Conservation (phyloP, 805 yeast genomes). For the Groenewaldozyma tartarivorans region DNA sequence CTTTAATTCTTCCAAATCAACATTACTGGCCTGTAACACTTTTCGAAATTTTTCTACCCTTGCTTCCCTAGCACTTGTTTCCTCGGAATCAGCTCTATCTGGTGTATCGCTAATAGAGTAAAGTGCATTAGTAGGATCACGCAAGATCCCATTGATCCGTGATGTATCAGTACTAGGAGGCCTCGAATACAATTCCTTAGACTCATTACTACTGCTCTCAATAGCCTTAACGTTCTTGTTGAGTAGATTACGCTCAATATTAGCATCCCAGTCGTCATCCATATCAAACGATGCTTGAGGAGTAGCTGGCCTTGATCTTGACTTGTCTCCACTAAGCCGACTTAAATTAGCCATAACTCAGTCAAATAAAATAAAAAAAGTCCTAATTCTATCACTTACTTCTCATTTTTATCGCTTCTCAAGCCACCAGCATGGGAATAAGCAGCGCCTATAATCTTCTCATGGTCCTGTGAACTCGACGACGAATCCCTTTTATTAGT, state of each 20-base stretch:
- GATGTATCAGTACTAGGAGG: not conserved
- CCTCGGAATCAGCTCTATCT: conserved; percentile 36
- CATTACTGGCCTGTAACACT: conserved; percentile 42
- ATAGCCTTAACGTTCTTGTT: conserved; percentile 15
- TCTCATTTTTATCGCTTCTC: conserved; percentile 13
- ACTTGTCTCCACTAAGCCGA: not conserved
- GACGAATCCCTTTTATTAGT: not conserved
- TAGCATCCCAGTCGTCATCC: conserved; percentile 93
- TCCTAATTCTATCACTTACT: too few relatives aligned
- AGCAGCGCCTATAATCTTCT: conserved; percentile 44
- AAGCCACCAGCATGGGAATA: conserved; percentile 42
- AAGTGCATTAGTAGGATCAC: conserved; percentile 23
- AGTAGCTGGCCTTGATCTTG: conserved; percentile 14
- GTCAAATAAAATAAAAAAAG: conserved; percentile 68
- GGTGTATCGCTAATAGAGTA: conserved; percentile 22
- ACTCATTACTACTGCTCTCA: conserved; percentile 5
- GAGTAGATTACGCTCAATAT: conserved; percentile 33
- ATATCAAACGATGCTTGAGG: conserved; percentile 45
- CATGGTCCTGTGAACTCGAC: conserved; percentile 22
- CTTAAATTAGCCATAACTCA: not conserved
- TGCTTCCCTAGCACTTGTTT: conserved; percentile 48
- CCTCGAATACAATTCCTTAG: not conserved
- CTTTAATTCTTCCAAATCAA: conserved; percentile 61
- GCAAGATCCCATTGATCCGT: conserved; percentile 19
- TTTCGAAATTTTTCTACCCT: conserved; percentile 59